These are phyloP conservation scores for Cucurbita moschata DNA, from an alignment of 306 rosid species.

Conservation along the genomic window DNA sequence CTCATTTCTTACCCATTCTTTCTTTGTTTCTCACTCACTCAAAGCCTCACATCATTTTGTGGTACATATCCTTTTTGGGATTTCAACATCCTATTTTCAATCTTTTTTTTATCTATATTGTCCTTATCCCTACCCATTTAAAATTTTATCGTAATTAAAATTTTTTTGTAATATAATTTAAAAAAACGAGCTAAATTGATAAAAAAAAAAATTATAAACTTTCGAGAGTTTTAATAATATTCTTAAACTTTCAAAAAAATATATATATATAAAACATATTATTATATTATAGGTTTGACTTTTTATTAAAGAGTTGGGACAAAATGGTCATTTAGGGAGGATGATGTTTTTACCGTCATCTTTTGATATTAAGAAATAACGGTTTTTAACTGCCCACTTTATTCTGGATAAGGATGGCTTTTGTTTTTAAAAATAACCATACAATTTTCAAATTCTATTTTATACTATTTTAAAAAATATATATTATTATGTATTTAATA, in stretches of 20 bases:
- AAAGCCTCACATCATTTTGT: conserved; percentile 1
- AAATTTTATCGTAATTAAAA: too few species aligned
- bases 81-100: background rate
- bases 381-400: background rate
- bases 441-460: background rate
- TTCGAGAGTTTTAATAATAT: too few species aligned
- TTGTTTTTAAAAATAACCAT: background rate
- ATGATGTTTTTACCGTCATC: background rate
- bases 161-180: too few species aligned
- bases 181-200: too few species aligned
- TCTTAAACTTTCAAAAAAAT: too few species aligned
- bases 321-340: background rate
- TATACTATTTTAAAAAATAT: background rate
- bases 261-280: too few species aligned
- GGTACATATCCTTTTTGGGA: background rate
- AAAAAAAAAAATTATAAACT: too few species aligned
- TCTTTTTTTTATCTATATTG: background rate
- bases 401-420: background rate
- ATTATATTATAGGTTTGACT: background rate
- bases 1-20: background rate
- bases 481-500: too few species aligned
- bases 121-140: background rate
- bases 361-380: background rate
- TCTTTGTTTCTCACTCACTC: background rate
- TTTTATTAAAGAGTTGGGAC: background rate